Evolutionary conservation across 331 rosid species (phyloP), one percentile per base, ranked within the genome.

Genomic region (Cydonia oblonga): DNA sequence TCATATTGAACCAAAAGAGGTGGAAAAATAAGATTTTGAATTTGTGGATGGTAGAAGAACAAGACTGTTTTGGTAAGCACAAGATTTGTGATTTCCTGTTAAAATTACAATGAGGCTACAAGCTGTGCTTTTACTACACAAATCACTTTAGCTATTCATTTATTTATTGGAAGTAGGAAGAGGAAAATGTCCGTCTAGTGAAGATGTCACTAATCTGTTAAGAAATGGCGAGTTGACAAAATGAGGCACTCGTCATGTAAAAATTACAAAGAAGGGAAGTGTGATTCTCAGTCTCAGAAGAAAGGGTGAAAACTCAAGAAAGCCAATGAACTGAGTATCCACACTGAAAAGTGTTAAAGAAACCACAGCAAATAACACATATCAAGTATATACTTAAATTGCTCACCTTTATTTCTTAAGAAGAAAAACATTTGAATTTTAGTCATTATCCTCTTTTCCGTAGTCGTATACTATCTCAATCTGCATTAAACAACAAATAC

Each of bases 381-480:
- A 35, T 66, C 71, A 65, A 60, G 66, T 32, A 75, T 42, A 81
- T 59, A 65, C 71, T 59, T 53, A 54, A 66, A 57, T 38, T 26
- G 68, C 82, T 61, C 67, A 84, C 87, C 84, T 83, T 89, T 86
- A 86, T 89, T 90, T 64, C 74, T 81, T 74, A 54, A 66, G 81
- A 83, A 20, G 74, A 49, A 75, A 76, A 62, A 49, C 38, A 56
- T 19, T 66, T 69, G 42, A 56, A 65, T 70, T 28, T 90, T 78
- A 89, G 90, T 81, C 71, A 64, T 91, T 80, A 73, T 89, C 88
- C 89, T 93, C 98, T 67, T 84, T 87, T 32, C 98, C 98, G 76
- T 82, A 93, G 86, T 91, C 63, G 72, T 89, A 93, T 67, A 86
- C 75, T 70, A 93, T 89, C 89, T 91, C 97, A 82, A 93, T 86